Conservation (phyloP, 169 alveolate species). For the Babesia caballi region DNA sequence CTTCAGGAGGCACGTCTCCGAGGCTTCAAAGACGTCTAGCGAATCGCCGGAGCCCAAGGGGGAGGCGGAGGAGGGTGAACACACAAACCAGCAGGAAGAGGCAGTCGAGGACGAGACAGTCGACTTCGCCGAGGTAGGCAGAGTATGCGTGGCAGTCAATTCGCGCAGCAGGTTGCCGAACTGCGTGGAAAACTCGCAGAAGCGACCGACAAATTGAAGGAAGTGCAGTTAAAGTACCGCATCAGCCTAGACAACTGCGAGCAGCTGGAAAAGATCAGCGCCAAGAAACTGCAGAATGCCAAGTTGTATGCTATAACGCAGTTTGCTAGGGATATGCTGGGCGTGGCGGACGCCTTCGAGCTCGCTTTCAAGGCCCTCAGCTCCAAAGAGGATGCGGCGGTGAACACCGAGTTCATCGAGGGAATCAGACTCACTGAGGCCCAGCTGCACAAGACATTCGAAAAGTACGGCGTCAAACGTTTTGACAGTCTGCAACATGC, state of each 20-base stretch:
- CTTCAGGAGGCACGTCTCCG: background rate
- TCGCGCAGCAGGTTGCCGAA: conserved; percentile 48
- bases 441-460: conserved; percentile 81
- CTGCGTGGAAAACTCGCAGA: conserved; percentile 62
- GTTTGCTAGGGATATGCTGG: conserved; percentile 86
- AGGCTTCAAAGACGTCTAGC: background rate
- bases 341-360: conserved; percentile 85
- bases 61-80: background rate
- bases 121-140: conserved; percentile 14
- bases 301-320: conserved; percentile 81
- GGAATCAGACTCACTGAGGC: conserved; percentile 86
- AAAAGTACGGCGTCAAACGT: conserved; percentile 80
- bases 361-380: conserved; percentile 71
- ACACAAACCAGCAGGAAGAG: background rate
- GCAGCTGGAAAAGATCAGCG: conserved; percentile 75
- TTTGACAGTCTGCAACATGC: conserved; percentile 82
- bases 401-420: conserved; percentile 67
- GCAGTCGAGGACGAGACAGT: conserved; percentile 10
- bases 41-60: background rate
- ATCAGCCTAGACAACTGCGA: conserved; percentile 81
- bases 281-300: conserved; percentile 74
- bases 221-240: conserved; percentile 72
- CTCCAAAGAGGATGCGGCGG: conserved; percentile 54
- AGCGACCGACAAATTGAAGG: conserved; percentile 59
- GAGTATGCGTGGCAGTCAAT: background rate